Conservation (phyloP, 306 rosid genomes). For the Casuarina glauca region DNA sequence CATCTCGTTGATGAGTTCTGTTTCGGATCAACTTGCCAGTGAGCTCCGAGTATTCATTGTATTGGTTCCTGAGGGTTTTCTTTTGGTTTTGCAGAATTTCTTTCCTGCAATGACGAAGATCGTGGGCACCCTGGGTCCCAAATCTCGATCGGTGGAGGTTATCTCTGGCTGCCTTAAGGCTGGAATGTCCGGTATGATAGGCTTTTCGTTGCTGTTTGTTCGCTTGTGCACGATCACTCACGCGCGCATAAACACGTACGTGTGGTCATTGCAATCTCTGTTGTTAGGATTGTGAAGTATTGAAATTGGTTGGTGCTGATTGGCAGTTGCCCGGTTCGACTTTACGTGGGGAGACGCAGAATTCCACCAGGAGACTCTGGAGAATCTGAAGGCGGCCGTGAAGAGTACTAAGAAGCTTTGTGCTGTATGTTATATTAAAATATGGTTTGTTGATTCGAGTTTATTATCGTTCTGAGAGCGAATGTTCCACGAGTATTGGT, state of each 20-base stretch:
- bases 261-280: background rate
- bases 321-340: slow-evolving; percentile 93
- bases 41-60: background rate
- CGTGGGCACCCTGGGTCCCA: slow-evolving; percentile 94
- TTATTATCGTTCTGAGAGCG: background rate
- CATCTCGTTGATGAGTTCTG: too few relatives aligned
- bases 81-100: slow-evolving; percentile 51
- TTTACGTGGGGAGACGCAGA: slow-evolving; percentile 81
- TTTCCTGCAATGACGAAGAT: slow-evolving; percentile 96
- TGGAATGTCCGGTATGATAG: slow-evolving; percentile 87
- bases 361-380: slow-evolving; percentile 89
- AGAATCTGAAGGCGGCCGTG: slow-evolving; percentile 81
- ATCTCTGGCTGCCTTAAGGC: slow-evolving; percentile 84
- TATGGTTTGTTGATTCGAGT: background rate
- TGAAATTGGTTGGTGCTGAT: slow-evolving; percentile 23
- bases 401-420: slow-evolving; percentile 89
- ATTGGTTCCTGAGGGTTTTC: background rate
- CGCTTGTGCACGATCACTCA: background rate
- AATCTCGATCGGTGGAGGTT: slow-evolving; percentile 72
- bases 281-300: background rate
- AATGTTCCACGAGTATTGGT: background rate
- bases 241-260: background rate
- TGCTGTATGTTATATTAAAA: slow-evolving; percentile 64
- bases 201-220: background rate
- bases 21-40: too few relatives aligned